Percentiles rank a stretch among this genome's conserved stretches.
These are phyloP conservation scores for Fusarium palustre DNA, from an alignment of 2,329 filamentous ascomycete species.

Conservation along the genomic window DNA sequence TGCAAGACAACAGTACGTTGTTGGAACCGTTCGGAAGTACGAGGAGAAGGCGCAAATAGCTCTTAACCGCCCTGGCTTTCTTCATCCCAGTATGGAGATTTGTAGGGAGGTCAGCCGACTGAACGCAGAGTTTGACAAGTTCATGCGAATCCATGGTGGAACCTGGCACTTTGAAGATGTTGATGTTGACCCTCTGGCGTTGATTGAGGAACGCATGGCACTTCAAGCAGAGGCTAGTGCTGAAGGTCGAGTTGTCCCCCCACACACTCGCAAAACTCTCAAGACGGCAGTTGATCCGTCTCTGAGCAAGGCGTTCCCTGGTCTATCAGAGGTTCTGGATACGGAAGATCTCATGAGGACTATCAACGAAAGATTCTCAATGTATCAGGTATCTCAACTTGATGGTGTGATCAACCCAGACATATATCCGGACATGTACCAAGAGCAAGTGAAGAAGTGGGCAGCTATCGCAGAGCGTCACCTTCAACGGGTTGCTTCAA, in stretches of 20 bases:
- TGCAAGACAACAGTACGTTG: slow-evolving; percentile 46
- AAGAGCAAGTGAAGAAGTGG: slow-evolving; percentile 51
- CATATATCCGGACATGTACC: slow-evolving; percentile 48
- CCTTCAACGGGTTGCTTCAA: slow-evolving; percentile 33
- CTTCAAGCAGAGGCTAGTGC: neutral
- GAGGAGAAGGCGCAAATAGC: slow-evolving; percentile 33
- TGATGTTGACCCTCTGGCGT: slow-evolving; percentile 25
- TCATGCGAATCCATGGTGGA: slow-evolving; percentile 47
- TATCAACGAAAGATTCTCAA: slow-evolving; percentile 45
- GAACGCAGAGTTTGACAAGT: slow-evolving; percentile 44
- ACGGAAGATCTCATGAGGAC: slow-evolving; percentile 9
- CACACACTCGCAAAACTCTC: neutral
- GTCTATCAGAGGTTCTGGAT: neutral
- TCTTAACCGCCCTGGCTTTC: slow-evolving; percentile 45
- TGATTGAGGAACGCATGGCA: neutral
- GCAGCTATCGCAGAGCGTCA: slow-evolving; percentile 42
- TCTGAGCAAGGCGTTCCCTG: slow-evolving; percentile 11
- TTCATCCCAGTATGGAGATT: slow-evolving; percentile 38
- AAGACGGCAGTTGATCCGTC: neutral
- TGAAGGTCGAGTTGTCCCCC: neutral
- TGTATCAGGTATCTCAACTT: slow-evolving; percentile 49
- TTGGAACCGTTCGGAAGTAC: slow-evolving; percentile 42
- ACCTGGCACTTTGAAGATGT: slow-evolving; percentile 45
- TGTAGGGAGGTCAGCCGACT: slow-evolving; percentile 38
- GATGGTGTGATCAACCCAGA: slow-evolving; percentile 51